These are phyloP conservation scores for Malus sylvestris DNA, from an alignment of 306 rosid genomes.

Conservation along the genomic window DNA sequence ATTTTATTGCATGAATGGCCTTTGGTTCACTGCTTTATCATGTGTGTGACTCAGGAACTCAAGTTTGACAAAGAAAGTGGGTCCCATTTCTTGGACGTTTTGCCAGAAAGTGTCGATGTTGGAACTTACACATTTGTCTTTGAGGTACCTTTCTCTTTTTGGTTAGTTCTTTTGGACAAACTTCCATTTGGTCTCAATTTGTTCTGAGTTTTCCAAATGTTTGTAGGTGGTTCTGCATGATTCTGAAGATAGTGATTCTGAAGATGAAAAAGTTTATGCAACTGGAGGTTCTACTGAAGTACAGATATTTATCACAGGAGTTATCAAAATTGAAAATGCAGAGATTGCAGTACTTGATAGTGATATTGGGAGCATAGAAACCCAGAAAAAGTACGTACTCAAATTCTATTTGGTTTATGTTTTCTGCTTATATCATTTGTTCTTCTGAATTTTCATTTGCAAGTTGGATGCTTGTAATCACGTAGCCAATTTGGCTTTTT, in stretches of 20 bases:
- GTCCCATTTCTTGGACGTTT: conserved; percentile 56
- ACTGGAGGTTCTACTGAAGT: conserved; percentile 80
- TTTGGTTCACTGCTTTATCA: conserved; percentile 13
- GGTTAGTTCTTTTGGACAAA: conserved; percentile 13
- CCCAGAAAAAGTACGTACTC: conserved; percentile 63
- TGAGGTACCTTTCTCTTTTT: conserved; percentile 53
- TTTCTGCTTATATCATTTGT: background rate
- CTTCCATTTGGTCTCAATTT: conserved; percentile 6
- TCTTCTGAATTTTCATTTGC: background rate
- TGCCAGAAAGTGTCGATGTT: conserved; percentile 55
- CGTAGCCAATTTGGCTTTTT: background rate
- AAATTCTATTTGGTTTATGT: background rate
- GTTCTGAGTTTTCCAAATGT: conserved; percentile 2
- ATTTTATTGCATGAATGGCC: conserved; percentile 4
- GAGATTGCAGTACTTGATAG: conserved; percentile 84
- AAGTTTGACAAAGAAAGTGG: conserved; percentile 56
- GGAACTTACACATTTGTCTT: conserved; percentile 69
- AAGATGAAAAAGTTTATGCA: conserved; percentile 44
- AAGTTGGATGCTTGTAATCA: conserved; percentile 10
- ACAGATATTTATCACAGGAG: conserved; percentile 66
- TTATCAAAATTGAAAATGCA: conserved; percentile 54
- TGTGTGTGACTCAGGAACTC: conserved; percentile 58
- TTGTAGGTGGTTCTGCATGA: conserved; percentile 59
- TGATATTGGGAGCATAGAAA: conserved; percentile 80
- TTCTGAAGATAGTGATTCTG: conserved; percentile 44